These are phyloP conservation scores for Aspergillus puulaauensis DNA, from an alignment of 2,329 filamentous ascomycete species.

Conservation along the genomic window DNA sequence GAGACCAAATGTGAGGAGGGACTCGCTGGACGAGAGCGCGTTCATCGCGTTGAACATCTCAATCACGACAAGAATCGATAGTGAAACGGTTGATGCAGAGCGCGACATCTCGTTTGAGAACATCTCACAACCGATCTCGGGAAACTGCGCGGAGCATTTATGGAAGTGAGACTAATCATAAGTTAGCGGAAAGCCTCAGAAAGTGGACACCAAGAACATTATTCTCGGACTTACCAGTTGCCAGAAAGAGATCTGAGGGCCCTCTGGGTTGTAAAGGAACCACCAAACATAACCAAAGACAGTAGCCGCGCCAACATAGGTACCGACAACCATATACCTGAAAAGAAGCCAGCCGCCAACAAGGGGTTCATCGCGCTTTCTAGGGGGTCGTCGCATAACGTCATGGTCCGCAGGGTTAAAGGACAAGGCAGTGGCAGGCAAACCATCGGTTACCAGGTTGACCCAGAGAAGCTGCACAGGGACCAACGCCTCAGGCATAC, in stretches of 20 bases:
- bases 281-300: conserved; percentile 99
- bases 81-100: conserved; percentile 86
- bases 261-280: conserved; percentile 93
- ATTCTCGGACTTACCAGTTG: conserved; percentile 63
- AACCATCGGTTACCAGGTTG: conserved; percentile 94
- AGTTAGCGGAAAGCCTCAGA: conserved; percentile 3
- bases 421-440: conserved; percentile 91
- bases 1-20: conserved; percentile 86
- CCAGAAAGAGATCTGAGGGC: conserved; percentile 87
- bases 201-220: conserved; percentile 4
- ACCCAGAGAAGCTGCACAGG: conserved; percentile 98
- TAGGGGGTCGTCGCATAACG: conserved; percentile 88
- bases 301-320: conserved; percentile 90
- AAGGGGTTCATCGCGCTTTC: conserved; percentile 88
- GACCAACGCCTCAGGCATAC: conserved; percentile 96
- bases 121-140: conserved; percentile 88
- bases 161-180: conserved; percentile 75
- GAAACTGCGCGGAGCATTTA: conserved; percentile 80
- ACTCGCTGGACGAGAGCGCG: conserved; percentile 91
- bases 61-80: conserved; percentile 90
- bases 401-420: conserved; percentile 99
- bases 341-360: conserved; percentile 97
- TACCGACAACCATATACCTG: conserved; percentile 93
- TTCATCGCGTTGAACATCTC: conserved; percentile 99
- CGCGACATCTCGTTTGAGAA: conserved; percentile 84